phyloP scores from a whole-genome alignment of 768 basidiomycete genomes.

The Favolaschia claudopus region DNA sequence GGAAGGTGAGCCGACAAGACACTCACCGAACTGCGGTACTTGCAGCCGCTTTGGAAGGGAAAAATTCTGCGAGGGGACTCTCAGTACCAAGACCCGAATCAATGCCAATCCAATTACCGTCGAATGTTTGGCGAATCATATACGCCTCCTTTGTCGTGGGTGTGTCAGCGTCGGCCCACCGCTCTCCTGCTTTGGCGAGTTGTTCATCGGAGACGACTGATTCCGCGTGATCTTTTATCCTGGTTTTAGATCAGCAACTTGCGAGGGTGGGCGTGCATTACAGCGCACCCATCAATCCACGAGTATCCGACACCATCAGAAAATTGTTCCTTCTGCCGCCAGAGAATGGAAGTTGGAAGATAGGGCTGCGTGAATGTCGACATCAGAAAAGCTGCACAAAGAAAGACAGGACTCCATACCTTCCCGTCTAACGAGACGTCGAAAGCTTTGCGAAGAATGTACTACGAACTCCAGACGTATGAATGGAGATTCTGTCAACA shows the following conservation, averaged over 20 bases:
- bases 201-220: conserved; percentile 80
- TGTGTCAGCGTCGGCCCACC: conserved; percentile 80
- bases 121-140: conserved; percentile 90
- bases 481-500: conserved; percentile 15
- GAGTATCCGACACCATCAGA: conserved; percentile 99
- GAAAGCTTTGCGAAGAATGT: conserved; percentile 95
- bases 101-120: conserved; percentile 53
- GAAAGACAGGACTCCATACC: conserved; percentile 40
- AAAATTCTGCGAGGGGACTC: conserved; percentile 61
- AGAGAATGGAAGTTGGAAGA: conserved; percentile 91
- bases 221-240: conserved; percentile 90
- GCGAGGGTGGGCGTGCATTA: no score
- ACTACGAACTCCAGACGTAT: conserved; percentile 53
- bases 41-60: conserved; percentile 87
- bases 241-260: conserved; percentile 34
- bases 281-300: conserved; percentile 93
- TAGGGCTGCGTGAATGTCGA: conserved; percentile 66
- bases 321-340: conserved; percentile 99
- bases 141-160: conserved; percentile 99
- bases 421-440: conserved; percentile 85
- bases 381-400: conserved; percentile 1
- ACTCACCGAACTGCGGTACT: conserved; percentile 88
- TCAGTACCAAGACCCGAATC: conserved; percentile 8
- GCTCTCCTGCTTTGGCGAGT: conserved; percentile 73
- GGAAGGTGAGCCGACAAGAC: conserved; percentile 6